phyloP scores from a whole-genome alignment of 768 basidiomycete genomes.

The Mycena vitilis region DNA sequence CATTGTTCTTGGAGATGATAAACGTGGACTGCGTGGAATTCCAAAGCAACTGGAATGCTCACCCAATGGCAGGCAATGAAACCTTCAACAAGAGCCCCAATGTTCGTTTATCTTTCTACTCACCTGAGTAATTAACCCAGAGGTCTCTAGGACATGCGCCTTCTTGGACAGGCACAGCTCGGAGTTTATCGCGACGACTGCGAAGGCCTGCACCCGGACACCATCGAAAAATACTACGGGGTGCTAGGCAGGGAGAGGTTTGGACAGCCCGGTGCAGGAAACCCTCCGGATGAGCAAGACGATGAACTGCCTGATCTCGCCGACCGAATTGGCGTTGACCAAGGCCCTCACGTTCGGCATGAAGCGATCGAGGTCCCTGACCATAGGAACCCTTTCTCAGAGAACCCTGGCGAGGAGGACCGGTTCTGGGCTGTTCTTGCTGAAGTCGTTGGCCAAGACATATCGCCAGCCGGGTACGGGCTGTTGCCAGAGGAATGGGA shows the following conservation, averaged over 20 bases:
- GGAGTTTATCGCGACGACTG: constrained; percentile 32
- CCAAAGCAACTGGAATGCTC: too few species aligned
- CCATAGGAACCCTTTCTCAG: constrained; percentile 17
- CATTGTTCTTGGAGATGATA: constrained; percentile 37
- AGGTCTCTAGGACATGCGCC: constrained; percentile 32
- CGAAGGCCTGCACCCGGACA: constrained; percentile 30
- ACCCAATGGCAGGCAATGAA: too few species aligned
- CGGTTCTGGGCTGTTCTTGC: neutral
- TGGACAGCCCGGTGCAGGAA: neutral
- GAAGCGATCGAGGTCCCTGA: constrained; percentile 7
- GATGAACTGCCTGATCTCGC: neutral
- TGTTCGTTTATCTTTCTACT: too few species aligned
- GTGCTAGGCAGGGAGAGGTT: neutral
- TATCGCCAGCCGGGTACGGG: constrained; percentile 11
- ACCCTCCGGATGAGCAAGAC: constrained; percentile 1
- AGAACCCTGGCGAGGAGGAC: neutral
- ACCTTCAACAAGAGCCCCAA: too few species aligned
- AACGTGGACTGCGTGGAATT: too few species aligned
- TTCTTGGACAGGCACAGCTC: constrained; percentile 29
- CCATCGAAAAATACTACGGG: constrained; percentile 33
- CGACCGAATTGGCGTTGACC: neutral
- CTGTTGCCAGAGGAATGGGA: constrained; percentile 18
- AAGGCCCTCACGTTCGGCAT: constrained; percentile 11
- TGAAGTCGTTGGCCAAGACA: constrained; percentile 7
- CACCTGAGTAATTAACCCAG: too few species aligned